Evolutionary conservation across 2,329 filamentous ascomycete genomes (phyloP).

Genomic region (Cladophialophora immunda): DNA sequence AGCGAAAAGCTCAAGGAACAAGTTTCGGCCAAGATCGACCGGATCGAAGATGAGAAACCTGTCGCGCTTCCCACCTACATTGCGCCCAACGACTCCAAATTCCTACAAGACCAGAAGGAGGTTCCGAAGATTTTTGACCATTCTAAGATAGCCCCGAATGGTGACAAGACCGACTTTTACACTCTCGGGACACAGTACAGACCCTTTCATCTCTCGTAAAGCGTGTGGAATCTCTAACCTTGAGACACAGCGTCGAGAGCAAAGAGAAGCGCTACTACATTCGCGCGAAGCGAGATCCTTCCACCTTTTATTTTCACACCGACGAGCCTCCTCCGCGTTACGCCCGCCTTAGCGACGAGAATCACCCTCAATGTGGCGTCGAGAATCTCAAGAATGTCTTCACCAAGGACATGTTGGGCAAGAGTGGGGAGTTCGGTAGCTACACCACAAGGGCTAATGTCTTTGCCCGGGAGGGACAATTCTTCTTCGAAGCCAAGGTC

Average conservation of each 20-base stretch:
- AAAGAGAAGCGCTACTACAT: conserved; percentile 42
- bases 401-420: conserved; percentile 74
- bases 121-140: conserved; percentile 39
- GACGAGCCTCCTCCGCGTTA: conserved; percentile 86
- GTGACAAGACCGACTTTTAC: conserved; percentile 41
- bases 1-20: conserved; percentile 41
- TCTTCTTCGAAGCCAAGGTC: conserved; percentile 94
- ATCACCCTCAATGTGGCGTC: conserved; percentile 64
- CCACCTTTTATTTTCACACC: conserved; percentile 42
- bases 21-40: conserved; percentile 37
- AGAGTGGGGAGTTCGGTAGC: conserved; percentile 82
- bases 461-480: conserved; percentile 84
- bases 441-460: conserved; percentile 90
- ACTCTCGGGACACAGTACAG: conserved; percentile 40
- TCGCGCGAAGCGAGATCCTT: conserved; percentile 40
- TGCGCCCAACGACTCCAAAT: conserved; percentile 40
- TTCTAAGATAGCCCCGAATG: conserved; percentile 36
- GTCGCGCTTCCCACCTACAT: conserved; percentile 40
- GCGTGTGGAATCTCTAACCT: conserved; percentile 2
- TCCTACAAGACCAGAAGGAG: conserved; percentile 41
- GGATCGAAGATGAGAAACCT: conserved; percentile 35
- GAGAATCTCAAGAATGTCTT: conserved; percentile 79
- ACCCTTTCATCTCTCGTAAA: background rate
- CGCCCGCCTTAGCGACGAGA: conserved; percentile 89
- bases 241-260: conserved; percentile 39